Evolutionary conservation across 2,329 filamentous ascomycete species (phyloP), one percentile per base, ranked within the genome.

Genomic region (Cercospora canescens): DNA sequence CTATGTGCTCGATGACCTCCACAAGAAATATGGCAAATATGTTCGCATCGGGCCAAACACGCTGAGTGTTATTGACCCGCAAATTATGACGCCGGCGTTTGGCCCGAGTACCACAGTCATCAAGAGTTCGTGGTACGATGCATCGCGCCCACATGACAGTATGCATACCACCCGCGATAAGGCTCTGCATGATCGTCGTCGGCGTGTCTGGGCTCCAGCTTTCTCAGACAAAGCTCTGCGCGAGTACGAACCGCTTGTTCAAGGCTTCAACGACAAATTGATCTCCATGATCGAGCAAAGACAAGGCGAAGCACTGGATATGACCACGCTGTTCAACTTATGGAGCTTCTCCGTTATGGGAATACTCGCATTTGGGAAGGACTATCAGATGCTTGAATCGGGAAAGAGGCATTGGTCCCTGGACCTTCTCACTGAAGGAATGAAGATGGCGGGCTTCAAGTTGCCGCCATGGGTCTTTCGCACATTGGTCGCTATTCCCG

Each of bases 271-370:
- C 24, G 71, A 79, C 50, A 72, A 77, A 65, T 70, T 82, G 6
- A 63, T 79, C 1, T 48, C 70, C 4, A 72, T 75, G 6, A 65
- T 83, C 12, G 60, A 63, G 4, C 59, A 65, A n/a, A 55, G 50
- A 12, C 48, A 62, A 6, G 69, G 75, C 62, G 58, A 73, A 62
- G 68, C 75, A 1, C 66, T 84, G 9, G 74, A 81, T 55, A 72
- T 82, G 34, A 71, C 76, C 1, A 76, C 79, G 55, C 81, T 77
- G 70, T 79, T 81, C 66, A 79, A 77, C 28, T 76, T 79, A 35
- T 83, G 79, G 70, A 76, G 72, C 21, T 83, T 81, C 70, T 81
- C 83, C 69, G 75, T 82, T 26, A 82, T 83, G 78, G 79, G 62
- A 4, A 76, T 76, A 8, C 71, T 84, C 34, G 79, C 80, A 0